A percentile compares a stretch with the other conserved stretches of the same genome.
Evolutionary conservation across 2,329 filamentous ascomycete genomes (phyloP).

Genomic region (Xylariales sp.): DNA sequence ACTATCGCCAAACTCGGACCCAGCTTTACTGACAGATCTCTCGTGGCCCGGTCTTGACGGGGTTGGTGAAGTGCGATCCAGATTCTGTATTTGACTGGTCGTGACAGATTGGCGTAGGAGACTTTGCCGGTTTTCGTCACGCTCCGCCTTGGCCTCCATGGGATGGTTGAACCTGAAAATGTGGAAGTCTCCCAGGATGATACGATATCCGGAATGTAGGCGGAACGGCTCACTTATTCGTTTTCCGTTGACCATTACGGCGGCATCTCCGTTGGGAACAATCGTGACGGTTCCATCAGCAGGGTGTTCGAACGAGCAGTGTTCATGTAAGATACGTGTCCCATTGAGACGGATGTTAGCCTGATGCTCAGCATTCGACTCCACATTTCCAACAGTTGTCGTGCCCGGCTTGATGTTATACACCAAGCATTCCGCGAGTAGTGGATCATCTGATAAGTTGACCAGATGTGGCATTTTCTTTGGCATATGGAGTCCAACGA

Average conservation of each 20-base stretch:
- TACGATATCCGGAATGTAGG: conserved; percentile 85
- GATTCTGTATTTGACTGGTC: conserved; percentile 53
- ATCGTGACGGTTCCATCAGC: conserved; percentile 89
- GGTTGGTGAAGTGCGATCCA: conserved; percentile 54
- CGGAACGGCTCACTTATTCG: conserved; percentile 81
- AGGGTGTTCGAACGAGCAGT: conserved; percentile 87
- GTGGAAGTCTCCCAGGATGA: conserved; percentile 96
- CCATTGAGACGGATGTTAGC: conserved; percentile 93
- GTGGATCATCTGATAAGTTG: conserved; percentile 90
- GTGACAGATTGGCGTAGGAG: conserved; percentile 78
- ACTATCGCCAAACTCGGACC: conserved; percentile 74
- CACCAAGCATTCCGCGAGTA: conserved; percentile 91
- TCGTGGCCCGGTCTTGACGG: conserved; percentile 67
- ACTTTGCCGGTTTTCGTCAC: conserved; percentile 81
- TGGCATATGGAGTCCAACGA: conserved; percentile 88
- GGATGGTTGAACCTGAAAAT: conserved; percentile 99
- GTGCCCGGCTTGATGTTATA: conserved; percentile 97
- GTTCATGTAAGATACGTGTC: conserved; percentile 84
- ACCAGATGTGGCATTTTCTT: conserved; percentile 99
- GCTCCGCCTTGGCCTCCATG: conserved; percentile 87
- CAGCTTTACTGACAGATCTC: conserved; percentile 70
- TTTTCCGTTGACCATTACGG: conserved; percentile 96
- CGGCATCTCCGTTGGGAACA: conserved; percentile 82
- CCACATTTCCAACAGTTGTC: conserved; percentile 91
- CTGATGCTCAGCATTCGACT: conserved; percentile 67